phyloP scores from a whole-genome alignment of 768 basidiomycete species.

The Trametes villosa region DNA sequence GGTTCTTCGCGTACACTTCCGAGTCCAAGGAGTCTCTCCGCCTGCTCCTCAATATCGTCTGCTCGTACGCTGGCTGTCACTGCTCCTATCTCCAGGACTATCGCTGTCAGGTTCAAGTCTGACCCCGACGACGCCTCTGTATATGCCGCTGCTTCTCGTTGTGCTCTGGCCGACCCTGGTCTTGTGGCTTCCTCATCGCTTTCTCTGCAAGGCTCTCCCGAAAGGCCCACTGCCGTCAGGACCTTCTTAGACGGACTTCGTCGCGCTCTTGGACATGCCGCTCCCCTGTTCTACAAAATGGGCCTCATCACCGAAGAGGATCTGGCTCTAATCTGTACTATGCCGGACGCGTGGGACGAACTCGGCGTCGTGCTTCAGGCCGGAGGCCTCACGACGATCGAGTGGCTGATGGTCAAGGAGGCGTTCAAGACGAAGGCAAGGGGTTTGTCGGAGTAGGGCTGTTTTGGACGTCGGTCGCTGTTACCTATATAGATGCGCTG shows the following conservation, averaged over 20 bases:
- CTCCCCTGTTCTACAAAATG: conserved; percentile 14
- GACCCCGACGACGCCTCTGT: conserved; percentile 1
- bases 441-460: background rate
- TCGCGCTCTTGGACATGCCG: conserved; percentile 11
- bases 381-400: conserved; percentile 16
- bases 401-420: conserved; percentile 24
- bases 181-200: background rate
- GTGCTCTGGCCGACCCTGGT: background rate
- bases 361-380: conserved; percentile 9
- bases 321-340: conserved; percentile 15
- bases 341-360: conserved; percentile 22
- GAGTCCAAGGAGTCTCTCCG: background rate
- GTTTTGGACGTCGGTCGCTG: background rate
- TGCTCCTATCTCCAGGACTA: background rate
- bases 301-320: conserved; percentile 18
- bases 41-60: conserved; percentile 8
- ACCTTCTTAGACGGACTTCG: conserved; percentile 11
- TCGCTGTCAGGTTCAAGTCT: background rate
- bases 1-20: background rate
- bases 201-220: background rate
- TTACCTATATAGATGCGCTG: background rate
- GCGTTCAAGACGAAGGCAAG: conserved; percentile 13
- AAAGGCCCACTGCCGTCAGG: background rate
- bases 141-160: background rate
- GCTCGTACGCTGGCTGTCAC: background rate